These are phyloP conservation scores for Austroboletus olivaceoglutinosus DNA, from an alignment of 1,284 basidiomycete genomes.

Conservation along the genomic window DNA sequence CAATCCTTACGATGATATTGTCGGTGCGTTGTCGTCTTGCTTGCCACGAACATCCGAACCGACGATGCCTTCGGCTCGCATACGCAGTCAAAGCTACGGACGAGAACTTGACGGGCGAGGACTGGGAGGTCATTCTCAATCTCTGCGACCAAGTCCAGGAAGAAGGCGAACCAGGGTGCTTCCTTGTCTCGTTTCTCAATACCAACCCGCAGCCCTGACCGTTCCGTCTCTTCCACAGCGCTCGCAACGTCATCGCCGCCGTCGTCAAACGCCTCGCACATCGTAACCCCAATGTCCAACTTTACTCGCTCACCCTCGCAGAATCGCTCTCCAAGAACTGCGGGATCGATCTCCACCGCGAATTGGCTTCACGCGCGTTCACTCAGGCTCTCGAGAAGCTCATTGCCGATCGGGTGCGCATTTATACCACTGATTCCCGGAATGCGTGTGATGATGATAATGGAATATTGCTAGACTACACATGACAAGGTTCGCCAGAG, in stretches of 20 bases:
- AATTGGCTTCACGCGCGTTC: conserved; percentile 89
- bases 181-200: conserved; percentile 9
- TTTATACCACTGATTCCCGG: neutral
- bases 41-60: neutral
- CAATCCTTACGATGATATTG: conserved; percentile 93
- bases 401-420: conserved; percentile 76
- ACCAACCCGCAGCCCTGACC: conserved; percentile 15
- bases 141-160: conserved; percentile 96
- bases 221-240: conserved; percentile 46
- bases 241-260: conserved; percentile 82
- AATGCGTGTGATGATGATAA: conserved; percentile 1
- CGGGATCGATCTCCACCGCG: conserved; percentile 75
- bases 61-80: conserved; percentile 1
- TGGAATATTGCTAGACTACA: conserved; percentile 58
- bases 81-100: conserved; percentile 85
- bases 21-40: conserved; percentile 58
- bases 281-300: conserved; percentile 94
- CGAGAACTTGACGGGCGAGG: conserved; percentile 90
- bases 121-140: conserved; percentile 94
- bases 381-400: conserved; percentile 86
- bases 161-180: conserved; percentile 80
- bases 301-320: conserved; percentile 86
- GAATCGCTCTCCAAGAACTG: conserved; percentile 94
- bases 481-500: conserved; percentile 86
- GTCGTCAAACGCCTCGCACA: conserved; percentile 90